phyloP scores from a whole-genome alignment of 179 eudicot species.

The Patellifolia procumbens region DNA sequence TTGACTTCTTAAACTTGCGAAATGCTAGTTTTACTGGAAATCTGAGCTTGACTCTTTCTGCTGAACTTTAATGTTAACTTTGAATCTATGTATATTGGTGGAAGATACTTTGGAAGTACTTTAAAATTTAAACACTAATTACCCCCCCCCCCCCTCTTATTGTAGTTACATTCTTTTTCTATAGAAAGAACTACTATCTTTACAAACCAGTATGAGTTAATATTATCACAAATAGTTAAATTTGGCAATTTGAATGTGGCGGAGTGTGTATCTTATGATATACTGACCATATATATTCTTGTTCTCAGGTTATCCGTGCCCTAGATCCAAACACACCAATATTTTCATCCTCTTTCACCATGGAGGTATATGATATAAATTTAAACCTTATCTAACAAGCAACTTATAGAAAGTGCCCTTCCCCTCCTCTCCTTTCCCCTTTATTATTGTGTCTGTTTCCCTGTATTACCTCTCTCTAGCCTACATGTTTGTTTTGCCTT shows the following conservation, averaged over 20 bases:
- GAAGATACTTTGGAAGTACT: not conserved
- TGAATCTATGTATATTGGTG: not conserved
- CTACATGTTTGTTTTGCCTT: not conserved
- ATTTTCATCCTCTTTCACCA: conserved; percentile 95
- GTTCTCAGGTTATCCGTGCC: conserved; percentile 88
- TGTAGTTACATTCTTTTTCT: no score
- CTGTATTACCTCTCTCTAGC: not conserved
- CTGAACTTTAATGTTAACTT: no score
- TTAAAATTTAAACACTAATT: not conserved
- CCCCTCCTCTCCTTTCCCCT: not conserved
- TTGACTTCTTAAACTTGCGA: not conserved
- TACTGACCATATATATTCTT: conserved; percentile 17
- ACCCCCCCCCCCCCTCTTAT: not conserved
- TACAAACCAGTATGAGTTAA: not conserved
- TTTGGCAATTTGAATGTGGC: not conserved
- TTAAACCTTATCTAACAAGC: not conserved
- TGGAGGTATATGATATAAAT: conserved; percentile 71
- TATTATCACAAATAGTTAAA: not conserved
- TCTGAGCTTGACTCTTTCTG: not conserved
- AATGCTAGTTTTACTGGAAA: conserved; percentile 5
- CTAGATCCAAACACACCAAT: conserved; percentile 86
- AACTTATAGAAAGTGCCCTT: not conserved
- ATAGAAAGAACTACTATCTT: not conserved
- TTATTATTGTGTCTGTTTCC: not conserved
- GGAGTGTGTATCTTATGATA: not conserved